Percentiles rank a stretch among this genome's conserved stretches.
phyloP scores from a whole-genome alignment of 352 stramenopile genomes.

The Globisporangium cylindrosporum region DNA sequence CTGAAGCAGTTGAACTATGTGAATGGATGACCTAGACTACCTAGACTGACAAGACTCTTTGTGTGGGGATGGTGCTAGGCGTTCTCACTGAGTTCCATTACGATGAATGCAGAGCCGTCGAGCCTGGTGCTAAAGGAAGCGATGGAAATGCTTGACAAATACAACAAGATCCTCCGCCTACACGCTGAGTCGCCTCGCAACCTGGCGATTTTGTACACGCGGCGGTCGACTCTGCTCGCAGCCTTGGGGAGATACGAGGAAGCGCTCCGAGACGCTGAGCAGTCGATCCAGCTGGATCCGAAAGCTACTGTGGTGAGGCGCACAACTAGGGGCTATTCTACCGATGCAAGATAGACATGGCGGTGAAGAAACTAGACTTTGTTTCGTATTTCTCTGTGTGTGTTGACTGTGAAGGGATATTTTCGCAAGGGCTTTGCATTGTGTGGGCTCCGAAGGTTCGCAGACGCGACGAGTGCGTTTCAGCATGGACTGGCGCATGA shows the following conservation, averaged over 20 bases:
- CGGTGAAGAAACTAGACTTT: neutral
- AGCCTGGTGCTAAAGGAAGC: slow-evolving; percentile 22
- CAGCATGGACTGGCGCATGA: slow-evolving; percentile 66
- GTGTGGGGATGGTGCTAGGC: neutral
- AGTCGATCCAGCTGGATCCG: slow-evolving; percentile 45
- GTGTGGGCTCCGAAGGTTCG: slow-evolving; percentile 43
- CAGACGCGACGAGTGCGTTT: slow-evolving; percentile 55
- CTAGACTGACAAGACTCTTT: too few species aligned
- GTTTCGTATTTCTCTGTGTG: neutral
- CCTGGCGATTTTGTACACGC: slow-evolving; percentile 54
- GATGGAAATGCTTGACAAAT: slow-evolving; percentile 52
- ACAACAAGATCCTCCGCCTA: slow-evolving; percentile 63
- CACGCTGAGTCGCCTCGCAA: slow-evolving; percentile 47
- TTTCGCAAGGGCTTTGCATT: slow-evolving; percentile 68
- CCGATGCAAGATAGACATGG: neutral
- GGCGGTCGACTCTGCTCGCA: slow-evolving; percentile 58
- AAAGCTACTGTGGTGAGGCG: slow-evolving; percentile 41
- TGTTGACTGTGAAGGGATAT: slow-evolving; percentile 39
- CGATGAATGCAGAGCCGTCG: slow-evolving; percentile 23
- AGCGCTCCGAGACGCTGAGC: slow-evolving; percentile 49
- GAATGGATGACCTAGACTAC: too few species aligned
- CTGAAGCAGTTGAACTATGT: neutral
- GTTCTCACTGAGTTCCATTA: slow-evolving; percentile 20
- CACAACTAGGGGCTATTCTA: neutral
- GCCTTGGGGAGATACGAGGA: slow-evolving; percentile 45